Evolutionary conservation across 495 filamentous ascomycete species (phyloP), one percentile per base, ranked within the genome.

Genomic region (Xylaria acuta): DNA sequence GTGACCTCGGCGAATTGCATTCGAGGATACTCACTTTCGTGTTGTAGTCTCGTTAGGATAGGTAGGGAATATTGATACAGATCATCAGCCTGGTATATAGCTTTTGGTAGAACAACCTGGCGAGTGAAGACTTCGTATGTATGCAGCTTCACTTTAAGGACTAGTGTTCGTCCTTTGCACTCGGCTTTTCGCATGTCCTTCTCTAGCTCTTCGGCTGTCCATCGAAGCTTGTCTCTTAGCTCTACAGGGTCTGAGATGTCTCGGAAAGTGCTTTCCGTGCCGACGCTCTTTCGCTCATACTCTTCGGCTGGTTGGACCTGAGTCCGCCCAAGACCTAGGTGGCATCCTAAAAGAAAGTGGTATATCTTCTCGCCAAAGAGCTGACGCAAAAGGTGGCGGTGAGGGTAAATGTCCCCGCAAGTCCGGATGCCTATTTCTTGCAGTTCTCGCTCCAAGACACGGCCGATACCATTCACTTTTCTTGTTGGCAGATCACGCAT

Each of bases 321-420:
- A 0, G 97, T 98, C n/a, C 95, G 83, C 9, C 96, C 96, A 0
- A 98, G 83, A 11, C 97, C 96, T 0, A 98, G 89, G 75, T 97
- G 91, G 74, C 91, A 93, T 64, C 90, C 87, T 59, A 97, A 87
- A 6, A 99, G 84, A 72, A 98, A 98, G 51, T 92, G 88, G 72
- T 92, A 95, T 0, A 93, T 90, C 80, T 98, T 99, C 38, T 97
- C 92, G 5, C 95, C 95, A 75, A 98, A 98, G 0, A 99, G 86
- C 36, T 87, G 90, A 25, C 80, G 78, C 60, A 98, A 82, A 64
- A 92, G 89, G 16, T 90, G 90, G 4, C 94, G 88, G 22, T 95
- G 88, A 2, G 85, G 76, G 76, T 93, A 96, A 30, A 98, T 92
- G 76, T 98, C 94, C 0, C 94, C 95, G 79, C 95, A 98, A 0